Evolutionary conservation across 257 asterid genomes (phyloP), one percentile per base, ranked within the genome.

Genomic region (Nicotiana tomentosiformis): DNA sequence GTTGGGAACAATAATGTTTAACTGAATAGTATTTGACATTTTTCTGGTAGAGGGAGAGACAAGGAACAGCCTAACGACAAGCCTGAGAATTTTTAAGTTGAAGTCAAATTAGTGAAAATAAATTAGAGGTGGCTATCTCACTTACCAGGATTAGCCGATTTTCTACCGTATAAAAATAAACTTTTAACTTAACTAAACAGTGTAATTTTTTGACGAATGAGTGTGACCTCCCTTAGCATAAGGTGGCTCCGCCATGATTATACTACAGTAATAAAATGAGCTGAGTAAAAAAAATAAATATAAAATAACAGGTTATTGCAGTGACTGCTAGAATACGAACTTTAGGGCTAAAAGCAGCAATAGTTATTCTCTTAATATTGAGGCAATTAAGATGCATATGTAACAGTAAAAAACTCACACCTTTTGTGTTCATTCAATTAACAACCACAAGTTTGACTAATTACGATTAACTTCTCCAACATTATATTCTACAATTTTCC

Each of bases 61-160:
- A 70, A 72, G 78, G 78, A 72, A 72, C 60, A 43, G 14, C 78
- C 60, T 20, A 49, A 74, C 62, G 20, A 51, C 60, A 74, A 74
- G 62, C 20, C 10, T 1, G 16, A 26, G 1, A 26, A 49, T 46
- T 26, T 49, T 49, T 74, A 26, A 74, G 17, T 49, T 23, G n/a
- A 74, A 23, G 39, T 49, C 62, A 49, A 46, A 74, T 74, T 74
- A 74, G 60, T 23, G 39, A 46, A 74, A 74, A 49, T 57, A 49
- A 66, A 0, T 64, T 10, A n/a, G 46, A 26, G n/a, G 37, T 26
- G 72, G 12, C 72, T 32, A 30, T 74, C 62, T 49, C 23, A 49
- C 16, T 49, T 26, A 7, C 66, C 32, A 12, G 32, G 66, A 60
- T 60, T 60, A 20, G 32, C 37, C 1, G 7, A 7, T 39, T 39